Conservation (phyloP, 106 monocot genomes). For the Cymbidium sinense region DNA sequence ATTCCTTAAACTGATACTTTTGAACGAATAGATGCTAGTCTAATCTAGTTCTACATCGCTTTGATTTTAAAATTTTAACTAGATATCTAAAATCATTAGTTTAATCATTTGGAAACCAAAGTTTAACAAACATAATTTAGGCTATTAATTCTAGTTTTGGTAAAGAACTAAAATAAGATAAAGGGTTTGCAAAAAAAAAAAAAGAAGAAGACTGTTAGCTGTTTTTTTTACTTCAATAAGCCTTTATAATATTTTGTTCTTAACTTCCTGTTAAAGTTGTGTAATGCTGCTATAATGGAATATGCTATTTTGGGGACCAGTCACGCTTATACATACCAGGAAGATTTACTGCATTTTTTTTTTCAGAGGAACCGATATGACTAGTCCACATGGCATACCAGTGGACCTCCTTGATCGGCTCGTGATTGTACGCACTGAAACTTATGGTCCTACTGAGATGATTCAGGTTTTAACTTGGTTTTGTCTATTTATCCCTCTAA, state of each 20-base stretch:
- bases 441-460: constrained; percentile 93
- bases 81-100: background rate
- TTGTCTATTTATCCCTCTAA: background rate
- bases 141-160: background rate
- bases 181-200: background rate
- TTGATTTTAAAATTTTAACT: background rate
- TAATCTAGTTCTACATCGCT: background rate
- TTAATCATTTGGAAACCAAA: too few species aligned
- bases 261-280: background rate
- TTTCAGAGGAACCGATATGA: constrained; percentile 91
- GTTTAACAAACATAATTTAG: background rate
- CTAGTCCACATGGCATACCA: constrained; percentile 91
- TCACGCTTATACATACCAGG: background rate
- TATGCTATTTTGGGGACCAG: background rate
- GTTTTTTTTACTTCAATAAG: background rate
- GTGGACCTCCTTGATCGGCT: constrained; percentile 92
- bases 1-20: background rate
- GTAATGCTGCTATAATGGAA: background rate
- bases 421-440: constrained; percentile 88
- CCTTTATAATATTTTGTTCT: background rate
- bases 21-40: background rate
- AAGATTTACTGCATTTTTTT: constrained; percentile 2
- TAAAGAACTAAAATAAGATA: background rate
- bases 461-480: constrained; percentile 63
- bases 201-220: background rate